phyloP scores from a whole-genome alignment of 2,329 filamentous ascomycete genomes.

The Aspergillus luchuensis region DNA sequence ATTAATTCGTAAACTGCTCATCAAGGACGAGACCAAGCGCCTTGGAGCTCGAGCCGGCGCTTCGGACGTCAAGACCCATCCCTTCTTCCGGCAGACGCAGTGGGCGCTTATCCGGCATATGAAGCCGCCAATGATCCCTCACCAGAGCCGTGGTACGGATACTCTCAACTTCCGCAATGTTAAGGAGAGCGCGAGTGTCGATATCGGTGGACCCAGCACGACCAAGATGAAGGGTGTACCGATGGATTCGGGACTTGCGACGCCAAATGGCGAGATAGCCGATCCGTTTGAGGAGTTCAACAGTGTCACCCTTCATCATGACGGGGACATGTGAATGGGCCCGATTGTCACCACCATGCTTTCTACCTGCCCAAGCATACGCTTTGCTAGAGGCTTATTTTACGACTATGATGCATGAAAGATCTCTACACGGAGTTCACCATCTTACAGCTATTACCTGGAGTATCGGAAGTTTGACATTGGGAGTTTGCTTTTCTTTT shows the following conservation, averaged over 20 bases:
- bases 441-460: constrained; percentile 27
- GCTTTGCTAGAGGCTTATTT: constrained; percentile 21
- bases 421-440: constrained; percentile 30
- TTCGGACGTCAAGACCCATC: constrained; percentile 93
- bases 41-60: constrained; percentile 92
- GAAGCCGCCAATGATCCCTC: constrained; percentile 95
- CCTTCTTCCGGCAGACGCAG: constrained; percentile 93
- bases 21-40: constrained; percentile 94
- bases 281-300: constrained; percentile 99
- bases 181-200: constrained; percentile 94
- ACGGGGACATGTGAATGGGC: constrained; percentile 64
- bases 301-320: constrained; percentile 94
- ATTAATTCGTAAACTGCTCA: constrained; percentile 90
- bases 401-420: constrained; percentile 40
- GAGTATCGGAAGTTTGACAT: constrained; percentile 29
- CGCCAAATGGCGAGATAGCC: constrained; percentile 75
- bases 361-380: constrained; percentile 24
- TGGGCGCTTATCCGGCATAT: constrained; percentile 97
- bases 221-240: constrained; percentile 72
- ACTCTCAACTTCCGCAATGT: constrained; percentile 97
- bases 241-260: constrained; percentile 80
- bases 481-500: constrained; percentile 11
- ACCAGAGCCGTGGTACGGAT: constrained; percentile 85
- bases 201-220: constrained; percentile 52
- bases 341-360: constrained; percentile 1